Evolutionary conservation across 345 rosid genomes (phyloP).

Genomic region (Lumnitzera racemosa): DNA sequence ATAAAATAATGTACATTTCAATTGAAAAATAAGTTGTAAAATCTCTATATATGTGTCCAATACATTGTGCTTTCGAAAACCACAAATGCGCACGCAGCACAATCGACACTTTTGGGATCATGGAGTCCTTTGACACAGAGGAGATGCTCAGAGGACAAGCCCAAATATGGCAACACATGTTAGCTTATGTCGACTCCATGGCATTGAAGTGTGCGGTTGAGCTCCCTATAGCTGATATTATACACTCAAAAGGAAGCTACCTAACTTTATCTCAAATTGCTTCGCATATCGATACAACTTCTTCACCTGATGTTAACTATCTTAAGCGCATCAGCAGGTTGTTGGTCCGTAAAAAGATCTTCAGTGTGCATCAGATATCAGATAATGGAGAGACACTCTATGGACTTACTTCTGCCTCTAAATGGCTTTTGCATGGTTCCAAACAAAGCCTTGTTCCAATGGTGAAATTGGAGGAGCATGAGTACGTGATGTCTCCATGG

Average conservation of each 20-base stretch:
- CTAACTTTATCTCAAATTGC: slow-evolving; percentile 19
- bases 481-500: slow-evolving; percentile 16
- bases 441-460: slow-evolving; percentile 20
- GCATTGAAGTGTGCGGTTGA: slow-evolving; percentile 23
- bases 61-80: too few species aligned
- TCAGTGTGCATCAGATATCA: slow-evolving; percentile 8
- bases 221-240: slow-evolving; percentile 24
- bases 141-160: slow-evolving; percentile 16
- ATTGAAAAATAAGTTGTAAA: too few species aligned
- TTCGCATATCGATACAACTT: slow-evolving; percentile 9
- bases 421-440: slow-evolving; percentile 22
- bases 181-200: slow-evolving; percentile 20
- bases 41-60: too few species aligned
- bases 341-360: slow-evolving; percentile 13
- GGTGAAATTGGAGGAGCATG: slow-evolving; percentile 19
- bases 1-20: too few species aligned
- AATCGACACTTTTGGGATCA: too few species aligned
- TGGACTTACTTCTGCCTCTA: slow-evolving; percentile 18
- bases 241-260: slow-evolving; percentile 11
- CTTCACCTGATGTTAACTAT: slow-evolving; percentile 4
- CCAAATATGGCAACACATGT: slow-evolving; percentile 11
- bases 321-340: slow-evolving; percentile 22
- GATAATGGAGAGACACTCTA: slow-evolving; percentile 19
- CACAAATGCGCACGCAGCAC: too few species aligned
- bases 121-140: neutral